Evolutionary conservation across 1,284 basidiomycete genomes (phyloP).

Genomic region (Cutaneotrichosporon mucoides): DNA sequence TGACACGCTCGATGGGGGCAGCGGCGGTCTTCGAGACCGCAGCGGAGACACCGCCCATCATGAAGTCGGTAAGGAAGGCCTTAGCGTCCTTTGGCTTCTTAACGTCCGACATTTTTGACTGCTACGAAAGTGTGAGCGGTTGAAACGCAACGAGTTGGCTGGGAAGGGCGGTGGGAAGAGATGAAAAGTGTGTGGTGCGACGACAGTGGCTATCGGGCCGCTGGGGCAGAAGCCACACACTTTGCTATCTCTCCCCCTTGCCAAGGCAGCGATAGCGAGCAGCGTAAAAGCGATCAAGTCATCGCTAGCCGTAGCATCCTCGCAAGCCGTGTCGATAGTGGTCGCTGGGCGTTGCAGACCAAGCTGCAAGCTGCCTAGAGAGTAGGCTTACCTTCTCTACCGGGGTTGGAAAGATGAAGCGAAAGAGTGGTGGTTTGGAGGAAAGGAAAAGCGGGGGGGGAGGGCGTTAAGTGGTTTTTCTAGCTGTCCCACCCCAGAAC

Average conservation of each 20-base stretch:
- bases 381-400: constrained; percentile 16
- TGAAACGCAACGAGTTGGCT: neutral
- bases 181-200: neutral
- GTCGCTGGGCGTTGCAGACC: no score
- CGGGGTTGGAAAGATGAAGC: constrained; percentile 4
- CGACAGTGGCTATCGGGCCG: neutral
- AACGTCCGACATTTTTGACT: constrained; percentile 35
- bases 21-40: constrained; percentile 97
- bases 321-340: no score
- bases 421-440: constrained; percentile 23
- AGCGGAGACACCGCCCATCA: constrained; percentile 51
- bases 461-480: constrained; percentile 2
- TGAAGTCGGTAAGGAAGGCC: constrained; percentile 50
- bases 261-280: no score
- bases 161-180: neutral
- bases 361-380: no score
- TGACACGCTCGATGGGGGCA: constrained; percentile 98
- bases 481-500: neutral
- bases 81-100: constrained; percentile 51
- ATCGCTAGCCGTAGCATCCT: no score
- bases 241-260: no score
- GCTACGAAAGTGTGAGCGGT: constrained; percentile 2
- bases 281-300: no score
- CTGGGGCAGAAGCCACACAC: no score
- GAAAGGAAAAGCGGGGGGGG: constrained; percentile 12